Conservation (phyloP, 805 yeast species). For the Priceomyces carsonii region DNA sequence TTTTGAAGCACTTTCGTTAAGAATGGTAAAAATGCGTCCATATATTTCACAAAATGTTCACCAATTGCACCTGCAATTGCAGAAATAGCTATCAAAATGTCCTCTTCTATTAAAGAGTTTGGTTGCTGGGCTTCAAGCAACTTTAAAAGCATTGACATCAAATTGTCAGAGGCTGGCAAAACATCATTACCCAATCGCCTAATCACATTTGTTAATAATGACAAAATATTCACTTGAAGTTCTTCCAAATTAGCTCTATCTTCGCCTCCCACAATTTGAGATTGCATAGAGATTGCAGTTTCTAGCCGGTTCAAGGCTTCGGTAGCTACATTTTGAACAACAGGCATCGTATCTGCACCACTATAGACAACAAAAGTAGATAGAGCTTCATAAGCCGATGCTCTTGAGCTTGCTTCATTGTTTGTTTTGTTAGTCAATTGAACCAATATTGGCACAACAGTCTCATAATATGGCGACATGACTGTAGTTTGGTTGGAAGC, state of each 20-base stretch:
- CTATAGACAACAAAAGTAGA: slow-evolving; percentile 78
- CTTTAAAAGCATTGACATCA: slow-evolving; percentile 81
- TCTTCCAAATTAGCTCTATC: slow-evolving; percentile 81
- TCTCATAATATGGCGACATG: slow-evolving; percentile 72
- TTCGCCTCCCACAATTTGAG: slow-evolving; percentile 63
- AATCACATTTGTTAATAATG: slow-evolving; percentile 78
- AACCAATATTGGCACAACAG: slow-evolving; percentile 68
- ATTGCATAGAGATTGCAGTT: slow-evolving; percentile 56
- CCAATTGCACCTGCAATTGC: slow-evolving; percentile 85
- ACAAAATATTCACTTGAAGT: slow-evolving; percentile 77
- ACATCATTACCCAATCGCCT: slow-evolving; percentile 76
- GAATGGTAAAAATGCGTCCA: slow-evolving; percentile 82
- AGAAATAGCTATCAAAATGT: slow-evolving; percentile 86
- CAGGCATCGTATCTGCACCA: slow-evolving; percentile 65
- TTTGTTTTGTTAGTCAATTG: slow-evolving; percentile 70
- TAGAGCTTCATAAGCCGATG: slow-evolving; percentile 95
- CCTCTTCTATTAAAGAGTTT: slow-evolving; percentile 87
- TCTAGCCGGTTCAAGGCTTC: slow-evolving; percentile 75
- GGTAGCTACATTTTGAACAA: slow-evolving; percentile 71
- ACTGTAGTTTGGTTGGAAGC: slow-evolving; percentile 52
- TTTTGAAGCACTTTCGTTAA: slow-evolving; percentile 77
- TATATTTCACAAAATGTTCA: slow-evolving; percentile 66
- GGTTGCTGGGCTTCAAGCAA: slow-evolving; percentile 56
- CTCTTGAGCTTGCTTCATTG: slow-evolving; percentile 85
- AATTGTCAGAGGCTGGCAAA: slow-evolving; percentile 67